Conservation (phyloP, 495 filamentous ascomycete genomes). For the Penicillium flavigenum region DNA sequence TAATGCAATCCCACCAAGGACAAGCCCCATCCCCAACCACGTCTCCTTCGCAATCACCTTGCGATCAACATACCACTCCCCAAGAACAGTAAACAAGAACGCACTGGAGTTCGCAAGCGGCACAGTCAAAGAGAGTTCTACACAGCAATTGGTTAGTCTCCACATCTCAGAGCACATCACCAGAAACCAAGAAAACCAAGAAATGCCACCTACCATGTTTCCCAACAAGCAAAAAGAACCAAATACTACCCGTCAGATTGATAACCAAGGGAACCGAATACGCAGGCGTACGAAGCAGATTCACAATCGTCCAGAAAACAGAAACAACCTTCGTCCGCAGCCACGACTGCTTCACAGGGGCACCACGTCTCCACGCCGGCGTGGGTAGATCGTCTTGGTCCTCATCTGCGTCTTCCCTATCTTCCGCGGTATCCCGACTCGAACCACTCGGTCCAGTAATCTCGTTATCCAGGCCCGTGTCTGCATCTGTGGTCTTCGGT, state of each 20-base stretch:
- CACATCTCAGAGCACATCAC: background rate
- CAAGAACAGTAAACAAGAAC: constrained; percentile 91
- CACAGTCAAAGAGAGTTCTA: constrained; percentile 89
- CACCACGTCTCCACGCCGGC: constrained; percentile 28
- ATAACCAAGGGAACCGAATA: constrained; percentile 85
- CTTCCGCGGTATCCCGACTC: background rate
- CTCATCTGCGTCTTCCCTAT: constrained; percentile 7
- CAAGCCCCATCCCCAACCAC: constrained; percentile 82
- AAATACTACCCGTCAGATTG: constrained; percentile 92
- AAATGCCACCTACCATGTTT: constrained; percentile 69
- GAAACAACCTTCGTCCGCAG: constrained; percentile 55
- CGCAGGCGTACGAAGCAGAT: constrained; percentile 73
- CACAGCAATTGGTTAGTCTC: background rate
- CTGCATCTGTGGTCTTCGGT: background rate
- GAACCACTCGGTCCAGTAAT: background rate
- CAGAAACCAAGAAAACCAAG: background rate
- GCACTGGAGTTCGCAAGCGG: constrained; percentile 93
- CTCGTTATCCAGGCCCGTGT: background rate
- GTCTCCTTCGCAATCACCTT: constrained; percentile 89
- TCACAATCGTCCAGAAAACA: constrained; percentile 68
- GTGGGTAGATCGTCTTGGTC: constrained; percentile 27
- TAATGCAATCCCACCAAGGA: constrained; percentile 78
- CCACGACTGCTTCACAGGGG: constrained; percentile 34
- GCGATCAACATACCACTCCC: constrained; percentile 91
- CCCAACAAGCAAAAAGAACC: constrained; percentile 96